Evolutionary conservation across 805 yeast genomes (phyloP), one percentile per base, ranked within the genome.

Genomic region (Saccharomycopsis amapae): DNA sequence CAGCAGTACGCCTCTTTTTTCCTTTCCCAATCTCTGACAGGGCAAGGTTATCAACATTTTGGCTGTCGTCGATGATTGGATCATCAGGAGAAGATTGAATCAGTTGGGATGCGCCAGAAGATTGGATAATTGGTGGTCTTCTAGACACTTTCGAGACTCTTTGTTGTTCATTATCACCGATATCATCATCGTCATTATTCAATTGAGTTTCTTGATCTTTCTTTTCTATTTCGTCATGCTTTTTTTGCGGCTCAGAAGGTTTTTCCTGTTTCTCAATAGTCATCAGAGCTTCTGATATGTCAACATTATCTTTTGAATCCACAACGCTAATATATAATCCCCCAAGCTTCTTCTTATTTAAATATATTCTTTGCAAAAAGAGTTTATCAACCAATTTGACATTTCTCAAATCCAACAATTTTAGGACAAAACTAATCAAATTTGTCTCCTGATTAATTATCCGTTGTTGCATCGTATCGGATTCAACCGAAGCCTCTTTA

Each of bases 301-400:
- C 23, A 6, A 17, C 19, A 17, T 15, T 17, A 18, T 34, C 37
- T 7, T 6, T 15, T 6, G 37, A 34, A 18, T 42, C 44, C 6
- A 47, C 37, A 13, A 44, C 24, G 13, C 18, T 38, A 13, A 4
- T 22, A 18, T 35, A 48, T 6, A 48, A 23, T 17, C 24, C 36
- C 3, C 52, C 52, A 13, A 48, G 38, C 23, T 42, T 40, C 23
- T 40, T 46, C 28, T 45, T 44, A 20, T 48, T 48, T 13, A 44
- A 37, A 15, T 35, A 38, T 18, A 48, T 20, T 33, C 52, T 36
- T 20, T 25, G n/a, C 23, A 46, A 28, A 13, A 19, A 38, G 7
- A 34, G 32, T 26, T 37, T 38, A 18, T n/a, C 34, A 12, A 42
- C 26, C 25, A 46, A n/a, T 30, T 17, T 15, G 5, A 31, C 31